These are phyloP conservation scores for Podaxis pistillaris DNA, from an alignment of 768 basidiomycete species.

Conservation along the genomic window DNA sequence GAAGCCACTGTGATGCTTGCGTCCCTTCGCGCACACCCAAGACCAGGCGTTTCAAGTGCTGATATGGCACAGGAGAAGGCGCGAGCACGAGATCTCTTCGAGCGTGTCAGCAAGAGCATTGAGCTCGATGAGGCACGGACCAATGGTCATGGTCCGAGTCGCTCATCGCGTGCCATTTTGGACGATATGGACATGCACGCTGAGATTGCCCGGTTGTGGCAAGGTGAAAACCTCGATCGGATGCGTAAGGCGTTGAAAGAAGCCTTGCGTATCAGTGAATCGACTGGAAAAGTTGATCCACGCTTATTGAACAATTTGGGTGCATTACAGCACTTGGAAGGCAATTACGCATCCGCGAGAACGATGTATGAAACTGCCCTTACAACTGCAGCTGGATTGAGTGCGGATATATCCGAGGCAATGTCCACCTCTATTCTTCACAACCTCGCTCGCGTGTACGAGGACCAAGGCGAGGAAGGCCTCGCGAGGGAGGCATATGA, in stretches of 20 bases:
- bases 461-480: constrained; percentile 71
- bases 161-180: constrained; percentile 51
- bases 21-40: constrained; percentile 78
- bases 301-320: constrained; percentile 81
- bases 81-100: constrained; percentile 80
- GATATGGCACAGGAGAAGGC: constrained; percentile 71
- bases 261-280: constrained; percentile 64
- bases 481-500: constrained; percentile 85
- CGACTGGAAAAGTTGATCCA: constrained; percentile 52
- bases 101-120: constrained; percentile 66
- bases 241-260: constrained; percentile 72
- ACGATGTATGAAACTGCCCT: constrained; percentile 74
- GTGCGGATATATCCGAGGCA: constrained; percentile 53
- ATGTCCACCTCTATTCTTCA: constrained; percentile 84
- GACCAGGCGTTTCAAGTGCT: constrained; percentile 73
- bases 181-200: constrained; percentile 86
- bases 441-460: constrained; percentile 90
- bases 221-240: constrained; percentile 73
- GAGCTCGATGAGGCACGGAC: constrained; percentile 56
- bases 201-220: constrained; percentile 91
- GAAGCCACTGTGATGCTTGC: constrained; percentile 91
- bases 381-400: constrained; percentile 48
- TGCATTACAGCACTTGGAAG: constrained; percentile 70
- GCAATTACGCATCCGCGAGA: constrained; percentile 53
- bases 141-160: constrained; percentile 37